Evolutionary conservation across 306 rosid species (phyloP).

Genomic region (Medicago arabica): DNA sequence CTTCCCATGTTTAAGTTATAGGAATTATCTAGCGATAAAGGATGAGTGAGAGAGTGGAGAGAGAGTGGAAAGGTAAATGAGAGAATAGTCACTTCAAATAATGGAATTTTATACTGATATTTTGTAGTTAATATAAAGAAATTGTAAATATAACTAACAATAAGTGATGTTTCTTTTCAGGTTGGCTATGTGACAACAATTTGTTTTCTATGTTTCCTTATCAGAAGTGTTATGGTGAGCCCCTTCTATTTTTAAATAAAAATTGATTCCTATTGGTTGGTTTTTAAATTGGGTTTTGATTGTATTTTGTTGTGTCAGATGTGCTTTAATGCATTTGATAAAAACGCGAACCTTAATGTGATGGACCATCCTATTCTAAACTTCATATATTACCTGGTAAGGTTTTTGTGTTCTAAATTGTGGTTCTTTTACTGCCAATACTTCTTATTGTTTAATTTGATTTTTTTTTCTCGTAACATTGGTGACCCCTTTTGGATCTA

Average conservation of each 20-base stretch:
- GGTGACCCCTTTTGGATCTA: conserved; percentile 1
- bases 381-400: conserved; percentile 85
- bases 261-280: conserved; percentile 25
- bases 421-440: not conserved
- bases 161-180: conserved; percentile 53
- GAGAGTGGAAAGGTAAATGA: not conserved
- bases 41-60: not conserved
- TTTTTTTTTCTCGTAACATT: conserved; percentile 8
- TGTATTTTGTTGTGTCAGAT: conserved; percentile 56
- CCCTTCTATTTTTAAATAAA: conserved; percentile 7
- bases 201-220: conserved; percentile 93
- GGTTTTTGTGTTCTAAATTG: conserved; percentile 36
- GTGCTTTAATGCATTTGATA: conserved; percentile 87
- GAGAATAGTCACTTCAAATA: conserved; percentile 8
- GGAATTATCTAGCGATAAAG: not conserved
- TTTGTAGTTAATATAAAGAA: conserved; percentile 2
- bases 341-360: conserved; percentile 83
- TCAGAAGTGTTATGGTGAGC: conserved; percentile 91
- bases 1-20: not conserved
- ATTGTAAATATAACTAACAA: conserved; percentile 12
- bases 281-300: conserved; percentile 32
- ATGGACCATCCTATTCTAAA: conserved; percentile 92
- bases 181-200: conserved; percentile 97
- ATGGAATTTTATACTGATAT: conserved; percentile 4
- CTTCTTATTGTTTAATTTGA: conserved; percentile 4